Evolutionary conservation across 306 rosid genomes (phyloP).

Genomic region (Herpetospermum pedunculosum): DNA sequence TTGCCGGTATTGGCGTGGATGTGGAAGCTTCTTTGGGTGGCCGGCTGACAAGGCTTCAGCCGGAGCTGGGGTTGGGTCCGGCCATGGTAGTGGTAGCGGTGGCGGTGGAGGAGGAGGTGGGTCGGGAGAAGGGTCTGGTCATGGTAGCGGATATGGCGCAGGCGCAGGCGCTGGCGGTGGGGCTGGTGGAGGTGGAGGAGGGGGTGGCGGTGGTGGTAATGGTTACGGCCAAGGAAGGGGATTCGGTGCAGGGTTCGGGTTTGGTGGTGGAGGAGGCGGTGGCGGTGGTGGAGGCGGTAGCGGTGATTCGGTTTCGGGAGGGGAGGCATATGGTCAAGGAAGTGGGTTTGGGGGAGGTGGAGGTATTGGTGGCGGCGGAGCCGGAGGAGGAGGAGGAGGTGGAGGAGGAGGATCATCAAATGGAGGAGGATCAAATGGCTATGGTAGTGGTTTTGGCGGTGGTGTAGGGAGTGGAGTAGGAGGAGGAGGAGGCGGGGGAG

Average conservation of each 20-base stretch:
- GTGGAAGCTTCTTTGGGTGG: conserved; percentile 4
- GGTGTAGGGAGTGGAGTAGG: neutral
- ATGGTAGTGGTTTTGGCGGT: conserved; percentile 3
- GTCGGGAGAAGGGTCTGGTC: neutral
- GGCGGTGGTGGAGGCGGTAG: neutral
- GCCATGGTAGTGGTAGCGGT: neutral
- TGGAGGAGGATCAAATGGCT: conserved; percentile 4
- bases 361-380: conserved; percentile 8
- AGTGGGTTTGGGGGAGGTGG: conserved; percentile 15
- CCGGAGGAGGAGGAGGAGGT: neutral
- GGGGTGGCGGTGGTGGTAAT: neutral
- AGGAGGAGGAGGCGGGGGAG: neutral
- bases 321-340: conserved; percentile 18
- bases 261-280: neutral
- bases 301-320: neutral
- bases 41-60: neutral
- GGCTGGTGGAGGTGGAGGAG: neutral
- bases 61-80: neutral
- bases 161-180: neutral
- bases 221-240: conserved; percentile 7
- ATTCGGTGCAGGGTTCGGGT: conserved; percentile 1
- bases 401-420: neutral
- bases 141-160: neutral
- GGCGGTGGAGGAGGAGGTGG: neutral
- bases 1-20: conserved; percentile 6